Base-by-base conservation (phyloP, 2,329 filamentous ascomycete species). In the Daldinia sp. region DNA sequence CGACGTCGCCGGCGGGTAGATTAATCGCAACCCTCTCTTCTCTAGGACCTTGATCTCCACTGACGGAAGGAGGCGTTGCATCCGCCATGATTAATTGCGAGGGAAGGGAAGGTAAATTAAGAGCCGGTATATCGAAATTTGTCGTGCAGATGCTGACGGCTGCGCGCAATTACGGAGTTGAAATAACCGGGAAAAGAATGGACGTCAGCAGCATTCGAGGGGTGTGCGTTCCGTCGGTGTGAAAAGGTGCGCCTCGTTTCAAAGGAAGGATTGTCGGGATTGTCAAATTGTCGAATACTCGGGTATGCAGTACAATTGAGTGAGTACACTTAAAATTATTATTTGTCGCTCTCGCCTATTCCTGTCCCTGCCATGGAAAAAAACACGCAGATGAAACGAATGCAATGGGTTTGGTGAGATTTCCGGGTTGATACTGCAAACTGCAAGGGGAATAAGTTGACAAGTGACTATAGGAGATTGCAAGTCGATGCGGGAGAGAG, bases 1-100 rank as follows among this genome's bases (percentile, higher is more conserved):
- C 76, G 5, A 78, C 71, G 67, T 75, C 76, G 51, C 68, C 74
- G 20, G 66, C 67, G 28, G 75, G 72, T 57, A 73, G 76, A 39
- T 65, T 72, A 67, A 72, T 72, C 15, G 71, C 63, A 65, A 74
- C 37, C 44, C 56, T 69, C 51, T 72, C 72, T 60, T 75, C 72
- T 39, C 63, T 75, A 28, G 62, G 37, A 50, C 74, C 72, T 58
- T 74, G 71, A 50, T 77, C 75, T 67, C 69, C 75, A 55, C 70
- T 71, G 26, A 65, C 61, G 51, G 73, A 69, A 58, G 71, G 65
- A 55, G 70, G 42, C 58, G 74, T 60, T 59, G 63, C 68, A 63
- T 76, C 75, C 62, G 72, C 72, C 76, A 77, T 77, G 50, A 55
- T 70, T 66, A 60, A 46, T 64, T 68, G 50, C 28, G 26, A 48